A percentile compares a stretch with the other conserved stretches of the same genome.
Conservation (phyloP, 768 basidiomycete genomes). For the Dictyophora rubrovolvata region DNA sequence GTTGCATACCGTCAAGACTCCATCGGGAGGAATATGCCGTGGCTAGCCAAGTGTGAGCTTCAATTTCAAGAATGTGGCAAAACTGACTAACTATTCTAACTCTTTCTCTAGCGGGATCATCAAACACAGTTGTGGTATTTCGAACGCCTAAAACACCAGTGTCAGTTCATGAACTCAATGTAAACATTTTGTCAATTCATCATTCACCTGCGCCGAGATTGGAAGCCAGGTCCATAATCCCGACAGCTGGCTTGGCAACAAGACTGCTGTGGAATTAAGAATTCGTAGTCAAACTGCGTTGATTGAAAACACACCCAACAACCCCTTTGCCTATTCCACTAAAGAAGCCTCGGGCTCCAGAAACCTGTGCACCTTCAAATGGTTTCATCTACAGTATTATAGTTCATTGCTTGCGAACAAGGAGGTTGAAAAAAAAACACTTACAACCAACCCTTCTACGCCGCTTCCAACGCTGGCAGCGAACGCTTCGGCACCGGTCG, state of each 20-base stretch:
- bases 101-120: constrained; percentile 81
- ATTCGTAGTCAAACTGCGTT: constrained; percentile 3
- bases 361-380: constrained; percentile 90
- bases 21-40: constrained; percentile 77
- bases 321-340: constrained; percentile 96
- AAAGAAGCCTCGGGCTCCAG: constrained; percentile 93
- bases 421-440: constrained; percentile 15
- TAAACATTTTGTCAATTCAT: not conserved
- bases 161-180: not conserved
- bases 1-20: constrained; percentile 66
- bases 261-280: constrained; percentile 35
- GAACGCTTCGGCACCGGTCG: constrained; percentile 89
- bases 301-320: constrained; percentile 56
- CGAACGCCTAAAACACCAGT: constrained; percentile 60
- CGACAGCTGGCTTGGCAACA: constrained; percentile 94
- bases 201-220: constrained; percentile 79
- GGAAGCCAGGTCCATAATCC: constrained; percentile 91
- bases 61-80: not conserved
- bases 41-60: constrained; percentile 40
- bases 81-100: constrained; percentile 53
- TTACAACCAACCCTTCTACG: constrained; percentile 86
- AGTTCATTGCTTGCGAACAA: not conserved
- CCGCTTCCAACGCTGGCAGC: constrained; percentile 92
- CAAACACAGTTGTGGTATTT: constrained; percentile 97
- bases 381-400: constrained; percentile 67